Base-by-base conservation (phyloP, 345 rosid genomes). In the Gossypium mustelinum region DNA sequence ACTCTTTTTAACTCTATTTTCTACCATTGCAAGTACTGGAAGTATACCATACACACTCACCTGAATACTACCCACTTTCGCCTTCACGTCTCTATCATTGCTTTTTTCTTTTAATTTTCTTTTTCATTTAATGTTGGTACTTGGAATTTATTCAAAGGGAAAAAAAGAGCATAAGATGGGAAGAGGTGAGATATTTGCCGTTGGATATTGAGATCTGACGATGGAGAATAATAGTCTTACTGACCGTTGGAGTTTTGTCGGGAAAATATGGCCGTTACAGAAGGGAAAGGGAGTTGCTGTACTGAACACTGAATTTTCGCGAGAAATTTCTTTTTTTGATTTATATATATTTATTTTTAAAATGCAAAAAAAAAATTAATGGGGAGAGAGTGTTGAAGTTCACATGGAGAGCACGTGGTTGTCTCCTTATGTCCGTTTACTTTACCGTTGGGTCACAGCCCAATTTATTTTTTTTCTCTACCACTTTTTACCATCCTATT, bases 221-320 rank as follows among this genome's bases (percentile, higher is more conserved):
- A 94, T 67, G 25, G 63, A 64, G 50, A 80, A 73, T 8, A 48
- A 22, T 39, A 76, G 66, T 78, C 82, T 73, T 81, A 63, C 90
- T 89, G 90, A 90, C 99, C 99, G 99, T 92, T 95, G 87, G 84
- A 12, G 50, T 3, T 58, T 73, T 88, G 97, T 94, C 97, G 92
- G 95, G 79, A 85, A 82, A 91, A 92, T 90, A 88, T 90, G 88
- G 91, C 98, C 99, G 99, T 95, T 94, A 77, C 0, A 47, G 50
- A 12, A 12, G 9, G 50, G 11, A 7, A 5, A 76, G 75, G 82
- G 77, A 60, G 82, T 82, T 77, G 82, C 81, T 78, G 92, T 88
- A 87, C 89, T 90, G 88, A 70, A 68, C 75, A 9, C 58, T 72
- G 75, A 71, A 72, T n/a, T 17, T 63, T 63, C 16, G 71, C 54